Evolutionary conservation across 2,329 filamentous ascomycete genomes (phyloP), one percentile per base, ranked within the genome.

Genomic region (Dryadomyces quercus-mongolicae): DNA sequence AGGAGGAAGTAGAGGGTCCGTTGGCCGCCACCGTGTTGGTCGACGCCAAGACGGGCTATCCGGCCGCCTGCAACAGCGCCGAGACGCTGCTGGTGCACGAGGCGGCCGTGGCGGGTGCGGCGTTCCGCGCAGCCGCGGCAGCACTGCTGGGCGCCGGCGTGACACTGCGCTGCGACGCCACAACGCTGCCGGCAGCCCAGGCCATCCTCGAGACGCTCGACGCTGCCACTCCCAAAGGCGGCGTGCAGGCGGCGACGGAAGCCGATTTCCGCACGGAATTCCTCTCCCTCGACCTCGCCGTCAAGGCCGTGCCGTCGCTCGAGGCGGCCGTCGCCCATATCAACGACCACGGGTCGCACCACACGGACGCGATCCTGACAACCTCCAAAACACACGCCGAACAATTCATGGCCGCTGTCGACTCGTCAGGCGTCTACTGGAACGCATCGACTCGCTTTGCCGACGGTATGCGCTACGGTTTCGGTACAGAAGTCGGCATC

Each of bases 401-500:
- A 63, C 74, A 74, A 51, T 98, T 97, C 74, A 88, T 94, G 80
- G 80, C 81, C 47, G 81, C 81, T 56, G 81, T 97, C 51, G 93
- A 97, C 70, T 88, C 89, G 31, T 86, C 90, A 0, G 92, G 91
- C 52, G 91, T 92, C 18, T 98, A 95, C 76, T 96, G 92, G 90
- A 98, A 98, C 67, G 88, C 90, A 8, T 94, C 88, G 22, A 95
- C 89, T 9, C 81, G 93, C 51, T 92, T 98, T 71, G 90, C 91
- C 6, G 93, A 98, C 67, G 93, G 93, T 8, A 96, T 95, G 86
- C 80, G 93, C 45, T 97, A 94, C 67, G 93, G 93, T 8, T 98
- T 98, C 70, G 93, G 93, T 49, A 97, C 93, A 0, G 93, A 98
- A 71, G 93, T 98, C 22, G 93, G 93, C 54, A 97, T 98, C 70